Evolutionary conservation across 257 asterid genomes (phyloP), one percentile per base, ranked within the genome.

Genomic region (Solanum chmielewskii): DNA sequence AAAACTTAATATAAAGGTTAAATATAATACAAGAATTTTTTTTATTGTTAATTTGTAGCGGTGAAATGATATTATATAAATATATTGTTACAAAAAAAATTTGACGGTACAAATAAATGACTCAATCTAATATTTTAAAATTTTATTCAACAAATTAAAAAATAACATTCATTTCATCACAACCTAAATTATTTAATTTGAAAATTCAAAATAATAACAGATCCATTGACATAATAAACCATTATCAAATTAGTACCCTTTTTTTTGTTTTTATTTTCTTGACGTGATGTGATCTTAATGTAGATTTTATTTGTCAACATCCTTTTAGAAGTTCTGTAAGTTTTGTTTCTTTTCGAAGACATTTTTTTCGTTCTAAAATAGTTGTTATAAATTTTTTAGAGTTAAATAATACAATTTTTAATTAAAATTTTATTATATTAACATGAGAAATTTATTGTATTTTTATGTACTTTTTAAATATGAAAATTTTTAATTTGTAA

Each of bases 81-180:
- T 52, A 56, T 56, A 18, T 56, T 56, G n/a, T 1, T 56, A 56
- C n/a, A 18, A 7, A 56, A 2, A 0, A 5, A 0, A 0, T 20
- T 59, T 59, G 25, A 59, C 66, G 8, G 25, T 59, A 20, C n/a
- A 59, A 56, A 20, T 59, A 59, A 59, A 59, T 59, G 5, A 59
- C 14, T 62, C 14, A 62, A 62, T 23, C 13, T 11, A 62, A 62
- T 62, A 60, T 23, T 21, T 56, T 7, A 52, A 52, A 52, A 52
- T 52, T 60, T 60, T 9, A 23, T 23, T 21, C 11, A 10, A 60
- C 7, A 7, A 60, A 23, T 60, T 10, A 60, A 60, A 12, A 23
- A 21, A 60, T 62, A 14, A 1, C 10, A 6, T 6, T 16, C 62
- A 16, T 52, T 1, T 16, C n/a, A 52, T 6, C 62, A 6, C 10